Evolutionary conservation across 176 grass and related monocot species (phyloP).

Genomic region (Cymbopogon citratus): DNA sequence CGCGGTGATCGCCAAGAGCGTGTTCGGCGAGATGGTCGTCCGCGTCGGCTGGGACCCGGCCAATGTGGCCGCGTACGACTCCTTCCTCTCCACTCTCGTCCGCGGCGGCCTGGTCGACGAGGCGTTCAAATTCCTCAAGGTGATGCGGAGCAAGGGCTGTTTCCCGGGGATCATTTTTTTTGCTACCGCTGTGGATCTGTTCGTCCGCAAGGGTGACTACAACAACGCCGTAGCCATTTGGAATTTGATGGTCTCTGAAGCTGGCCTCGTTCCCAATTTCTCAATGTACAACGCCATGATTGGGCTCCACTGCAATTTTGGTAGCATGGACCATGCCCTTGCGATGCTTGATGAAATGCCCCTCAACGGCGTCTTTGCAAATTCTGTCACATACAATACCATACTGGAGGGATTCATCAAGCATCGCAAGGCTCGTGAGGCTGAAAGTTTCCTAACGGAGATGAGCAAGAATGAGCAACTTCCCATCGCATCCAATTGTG

Average conservation of each 20-base stretch:
- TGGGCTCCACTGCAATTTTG: slow-evolving; percentile 39
- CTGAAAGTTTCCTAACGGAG: slow-evolving; percentile 60
- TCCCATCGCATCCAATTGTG: slow-evolving; percentile 55
- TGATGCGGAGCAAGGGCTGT: slow-evolving; percentile 64
- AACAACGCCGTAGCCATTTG: slow-evolving; percentile 32
- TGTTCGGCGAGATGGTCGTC: slow-evolving; percentile 67
- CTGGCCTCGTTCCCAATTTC: slow-evolving; percentile 45
- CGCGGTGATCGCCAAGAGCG: slow-evolving; percentile 33
- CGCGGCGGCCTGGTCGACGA: slow-evolving; percentile 35
- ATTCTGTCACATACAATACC: slow-evolving; percentile 53
- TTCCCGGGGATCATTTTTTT: slow-evolving; percentile 71
- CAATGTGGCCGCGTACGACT: slow-evolving; percentile 49
- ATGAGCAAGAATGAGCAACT: slow-evolving; percentile 89
- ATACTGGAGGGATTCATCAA: slow-evolving; percentile 70
- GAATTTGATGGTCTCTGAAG: slow-evolving; percentile 64
- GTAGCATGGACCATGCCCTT: slow-evolving; percentile 36
- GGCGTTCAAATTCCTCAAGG: slow-evolving; percentile 54
- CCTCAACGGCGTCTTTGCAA: slow-evolving; percentile 61
- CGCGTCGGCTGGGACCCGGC: slow-evolving; percentile 50
- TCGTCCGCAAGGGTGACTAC: slow-evolving; percentile 31
- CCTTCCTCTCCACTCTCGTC: slow-evolving; percentile 65
- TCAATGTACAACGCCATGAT: slow-evolving; percentile 65
- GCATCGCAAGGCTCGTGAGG: slow-evolving; percentile 45
- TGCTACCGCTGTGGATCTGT: slow-evolving; percentile 32
- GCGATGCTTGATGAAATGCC: slow-evolving; percentile 77